Conservation (phyloP, 768 basidiomycete genomes). For the Trametes coccinea region DNA sequence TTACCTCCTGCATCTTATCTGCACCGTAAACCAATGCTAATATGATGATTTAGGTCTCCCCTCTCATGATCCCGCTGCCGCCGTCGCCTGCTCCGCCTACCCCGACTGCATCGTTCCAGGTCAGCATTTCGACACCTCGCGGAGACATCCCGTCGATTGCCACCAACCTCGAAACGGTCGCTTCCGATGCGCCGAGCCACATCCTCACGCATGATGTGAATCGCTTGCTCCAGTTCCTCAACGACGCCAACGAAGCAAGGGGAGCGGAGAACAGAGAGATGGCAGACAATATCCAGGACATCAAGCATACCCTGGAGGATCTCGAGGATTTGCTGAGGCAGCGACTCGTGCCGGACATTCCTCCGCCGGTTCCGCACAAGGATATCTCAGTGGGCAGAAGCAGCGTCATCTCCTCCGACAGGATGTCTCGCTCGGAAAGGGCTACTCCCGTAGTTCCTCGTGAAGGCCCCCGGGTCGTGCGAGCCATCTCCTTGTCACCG, state of each 20-base stretch:
- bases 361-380: slow-evolving; percentile 33
- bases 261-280: slow-evolving; percentile 67
- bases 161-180: slow-evolving; percentile 45
- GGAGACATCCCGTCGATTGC: slow-evolving; percentile 50
- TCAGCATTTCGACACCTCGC: slow-evolving; percentile 52
- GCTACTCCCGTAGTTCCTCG: slow-evolving; percentile 22
- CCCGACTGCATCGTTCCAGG: slow-evolving; percentile 43
- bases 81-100: slow-evolving; percentile 37
- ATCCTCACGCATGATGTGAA: slow-evolving; percentile 54
- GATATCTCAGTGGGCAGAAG: slow-evolving; percentile 51
- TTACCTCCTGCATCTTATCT: neutral
- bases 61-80: slow-evolving; percentile 34
- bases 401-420: slow-evolving; percentile 35
- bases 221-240: slow-evolving; percentile 51
- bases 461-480: slow-evolving; percentile 10
- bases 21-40: neutral
- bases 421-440: slow-evolving; percentile 7
- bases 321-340: slow-evolving; percentile 23
- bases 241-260: slow-evolving; percentile 64
- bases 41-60: slow-evolving; percentile 29
- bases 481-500: slow-evolving; percentile 42
- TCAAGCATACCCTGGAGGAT: slow-evolving; percentile 68
- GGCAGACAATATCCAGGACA: slow-evolving; percentile 63
- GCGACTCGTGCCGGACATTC: slow-evolving; percentile 21
- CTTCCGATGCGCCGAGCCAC: slow-evolving; percentile 42